These are phyloP conservation scores for Ascochyta viciae-villosae DNA, from an alignment of 2,329 filamentous ascomycete genomes.

Conservation along the genomic window DNA sequence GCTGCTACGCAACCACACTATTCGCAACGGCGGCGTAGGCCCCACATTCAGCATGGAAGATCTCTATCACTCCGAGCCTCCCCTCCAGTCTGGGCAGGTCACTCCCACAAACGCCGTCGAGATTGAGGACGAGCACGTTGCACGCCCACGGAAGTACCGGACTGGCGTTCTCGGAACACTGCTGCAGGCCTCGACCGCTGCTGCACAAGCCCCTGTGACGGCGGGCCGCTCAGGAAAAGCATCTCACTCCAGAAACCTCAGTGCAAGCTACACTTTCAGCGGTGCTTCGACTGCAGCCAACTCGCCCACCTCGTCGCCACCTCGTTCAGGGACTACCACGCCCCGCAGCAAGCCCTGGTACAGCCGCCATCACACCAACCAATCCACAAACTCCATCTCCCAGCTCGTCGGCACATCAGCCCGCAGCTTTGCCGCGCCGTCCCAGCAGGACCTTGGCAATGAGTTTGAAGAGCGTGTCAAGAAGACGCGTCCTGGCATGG, in stretches of 20 bases:
- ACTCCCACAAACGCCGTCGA: conserved; percentile 58
- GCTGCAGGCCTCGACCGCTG: conserved; percentile 58
- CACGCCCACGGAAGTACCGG: conserved; percentile 71
- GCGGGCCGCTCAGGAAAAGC: conserved; percentile 14
- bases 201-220: conserved; percentile 17
- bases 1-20: conserved; percentile 45
- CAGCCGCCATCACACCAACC: conserved; percentile 39
- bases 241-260: conserved; percentile 33
- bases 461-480: conserved; percentile 52
- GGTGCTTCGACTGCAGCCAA: conserved; percentile 45
- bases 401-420: conserved; percentile 55
- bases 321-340: conserved; percentile 52
- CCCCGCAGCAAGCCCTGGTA: conserved; percentile 51
- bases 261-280: conserved; percentile 37
- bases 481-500: conserved; percentile 46
- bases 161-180: conserved; percentile 77
- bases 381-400: conserved; percentile 52
- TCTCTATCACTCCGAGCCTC: conserved; percentile 40
- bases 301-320: conserved; percentile 50
- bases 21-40: conserved; percentile 21
- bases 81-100: conserved; percentile 54
- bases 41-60: conserved; percentile 34
- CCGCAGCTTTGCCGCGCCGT: conserved; percentile 51
- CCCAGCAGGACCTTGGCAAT: conserved; percentile 50
- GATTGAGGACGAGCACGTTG: conserved; percentile 68